Evolutionary conservation across 129 eudicot species (phyloP), one percentile per base, ranked within the genome.

Genomic region (Pulicaria dysenterica): DNA sequence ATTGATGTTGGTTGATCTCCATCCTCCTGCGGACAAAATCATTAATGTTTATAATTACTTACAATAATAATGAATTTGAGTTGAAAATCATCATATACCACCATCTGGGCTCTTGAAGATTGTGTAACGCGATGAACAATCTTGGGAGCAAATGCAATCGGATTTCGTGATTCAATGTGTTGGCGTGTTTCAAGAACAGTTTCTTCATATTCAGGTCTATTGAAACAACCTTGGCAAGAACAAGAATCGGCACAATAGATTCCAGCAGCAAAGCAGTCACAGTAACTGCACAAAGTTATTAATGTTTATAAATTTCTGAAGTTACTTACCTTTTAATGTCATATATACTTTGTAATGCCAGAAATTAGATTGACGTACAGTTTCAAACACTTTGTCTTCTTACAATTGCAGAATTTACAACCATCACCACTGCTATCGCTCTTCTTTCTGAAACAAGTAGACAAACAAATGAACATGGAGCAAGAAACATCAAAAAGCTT

Each of bases 261-360:
- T 59, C 95, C 96, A 53, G 98, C 90, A 58, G 98, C 96, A 87
- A 89, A 93, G 81, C 98, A 93, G 76, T 93, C 95, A 76, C 98
- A 93, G 69, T 89, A 87, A 68, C 98, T 93, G 91, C 83, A 81
- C 31, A 24, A 24, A 24, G 31, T 24, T 2, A 24, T 24, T 24
- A 24, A 24, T 24, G 31, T 24, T 24, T 24, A 24, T 24, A 0
- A 24, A 0, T 24, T 24, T 24, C 31, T 24, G 31, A 24, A 24
- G 31, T 24, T 24, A 24, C 1, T 24, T 24, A 24, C 31, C 31
- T 24, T 24, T 24, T 24, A 24, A 24, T 24, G 31, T 24, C 31
- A 24, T 24, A 24, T 24, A 24, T 24, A 24, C 31, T 24, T 24
- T 16, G 12, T 68, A 68, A 67, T 12, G 58, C 48, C 45, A 42